These are phyloP conservation scores for Ustilago lituana DNA, from an alignment of 1,284 basidiomycete genomes.

Conservation along the genomic window DNA sequence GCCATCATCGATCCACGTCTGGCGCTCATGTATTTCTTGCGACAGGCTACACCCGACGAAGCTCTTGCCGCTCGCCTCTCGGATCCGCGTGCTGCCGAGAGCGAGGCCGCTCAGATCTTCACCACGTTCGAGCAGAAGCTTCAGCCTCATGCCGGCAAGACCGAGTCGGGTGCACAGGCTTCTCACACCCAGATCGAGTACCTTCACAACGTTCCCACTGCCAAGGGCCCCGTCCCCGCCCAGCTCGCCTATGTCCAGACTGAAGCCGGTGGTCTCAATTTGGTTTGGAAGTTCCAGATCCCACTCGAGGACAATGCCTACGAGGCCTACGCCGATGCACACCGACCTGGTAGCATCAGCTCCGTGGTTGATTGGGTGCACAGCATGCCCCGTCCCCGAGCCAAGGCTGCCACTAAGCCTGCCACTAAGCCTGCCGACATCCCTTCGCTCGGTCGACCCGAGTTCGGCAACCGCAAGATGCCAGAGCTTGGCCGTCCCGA, in stretches of 20 bases:
- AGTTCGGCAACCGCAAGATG: slow-evolving; percentile 24
- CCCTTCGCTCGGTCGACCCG: slow-evolving; percentile 26
- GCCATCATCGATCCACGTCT: slow-evolving; percentile 50
- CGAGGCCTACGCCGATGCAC: slow-evolving; percentile 57
- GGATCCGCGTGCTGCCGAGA: slow-evolving; percentile 31
- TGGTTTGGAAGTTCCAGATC: slow-evolving; percentile 58
- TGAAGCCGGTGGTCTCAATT: slow-evolving; percentile 37
- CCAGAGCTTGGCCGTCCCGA: slow-evolving; percentile 50
- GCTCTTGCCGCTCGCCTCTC: slow-evolving; percentile 42
- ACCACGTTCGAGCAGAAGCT: slow-evolving; percentile 55
- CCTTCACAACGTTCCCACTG: slow-evolving; percentile 53
- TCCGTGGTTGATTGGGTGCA: slow-evolving; percentile 58
- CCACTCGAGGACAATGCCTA: slow-evolving; percentile 58
- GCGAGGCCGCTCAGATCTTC: slow-evolving; percentile 42
- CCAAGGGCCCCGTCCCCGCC: slow-evolving; percentile 57
- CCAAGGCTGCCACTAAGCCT: slow-evolving; percentile 16
- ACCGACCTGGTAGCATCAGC: slow-evolving; percentile 46
- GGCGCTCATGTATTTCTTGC: slow-evolving; percentile 54
- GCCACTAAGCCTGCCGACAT: slow-evolving; percentile 2
- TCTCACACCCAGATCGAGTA: slow-evolving; percentile 49
- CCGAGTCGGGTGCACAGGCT: slow-evolving; percentile 37
- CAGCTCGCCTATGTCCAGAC: slow-evolving; percentile 55
- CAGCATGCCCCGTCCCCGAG: slow-evolving; percentile 39
- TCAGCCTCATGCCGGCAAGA: slow-evolving; percentile 45
- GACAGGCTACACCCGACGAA: slow-evolving; percentile 51